Conservation (phyloP, 2,329 filamentous ascomycete species). For the Lasiodiplodia sp. region DNA sequence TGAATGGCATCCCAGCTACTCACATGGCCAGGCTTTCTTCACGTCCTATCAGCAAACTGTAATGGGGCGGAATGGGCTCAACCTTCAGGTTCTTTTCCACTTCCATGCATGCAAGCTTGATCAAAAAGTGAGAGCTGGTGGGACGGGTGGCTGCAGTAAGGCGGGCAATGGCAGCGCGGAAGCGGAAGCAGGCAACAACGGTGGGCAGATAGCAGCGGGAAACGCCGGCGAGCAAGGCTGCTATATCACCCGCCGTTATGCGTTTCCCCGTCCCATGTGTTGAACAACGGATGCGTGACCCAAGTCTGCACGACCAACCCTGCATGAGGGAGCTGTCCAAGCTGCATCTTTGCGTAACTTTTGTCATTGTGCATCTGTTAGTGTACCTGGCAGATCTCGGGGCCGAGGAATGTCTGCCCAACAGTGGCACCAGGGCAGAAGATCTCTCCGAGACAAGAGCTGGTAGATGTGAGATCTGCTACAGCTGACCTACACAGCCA, state of each 20-base stretch:
- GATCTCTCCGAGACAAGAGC: neutral
- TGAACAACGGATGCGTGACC: neutral
- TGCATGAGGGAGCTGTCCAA: neutral
- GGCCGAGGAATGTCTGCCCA: neutral
- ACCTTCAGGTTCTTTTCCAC: neutral
- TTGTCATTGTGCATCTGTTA: neutral
- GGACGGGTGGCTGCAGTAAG: constrained; percentile 11
- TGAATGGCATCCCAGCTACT: too few relatives aligned
- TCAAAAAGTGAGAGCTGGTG: neutral
- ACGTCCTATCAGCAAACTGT: too few relatives aligned
- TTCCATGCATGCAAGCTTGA: constrained; percentile 11
- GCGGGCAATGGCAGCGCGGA: constrained; percentile 1
- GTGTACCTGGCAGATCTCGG: neutral
- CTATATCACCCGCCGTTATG: constrained; percentile 2
- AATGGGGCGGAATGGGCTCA: neutral
- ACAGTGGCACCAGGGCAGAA: neutral
- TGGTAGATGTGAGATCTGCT: neutral
- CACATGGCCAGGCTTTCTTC: too few relatives aligned
- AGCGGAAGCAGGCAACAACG: neutral
- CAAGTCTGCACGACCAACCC: neutral
- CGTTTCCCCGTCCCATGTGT: neutral
- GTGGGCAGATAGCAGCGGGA: neutral
- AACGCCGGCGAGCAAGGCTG: neutral
- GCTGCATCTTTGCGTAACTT: neutral
- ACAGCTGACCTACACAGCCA: neutral